Evolutionary conservation across 2,329 filamentous ascomycete species (phyloP).

Genomic region (Phaeophleospora eucalypticola): DNA sequence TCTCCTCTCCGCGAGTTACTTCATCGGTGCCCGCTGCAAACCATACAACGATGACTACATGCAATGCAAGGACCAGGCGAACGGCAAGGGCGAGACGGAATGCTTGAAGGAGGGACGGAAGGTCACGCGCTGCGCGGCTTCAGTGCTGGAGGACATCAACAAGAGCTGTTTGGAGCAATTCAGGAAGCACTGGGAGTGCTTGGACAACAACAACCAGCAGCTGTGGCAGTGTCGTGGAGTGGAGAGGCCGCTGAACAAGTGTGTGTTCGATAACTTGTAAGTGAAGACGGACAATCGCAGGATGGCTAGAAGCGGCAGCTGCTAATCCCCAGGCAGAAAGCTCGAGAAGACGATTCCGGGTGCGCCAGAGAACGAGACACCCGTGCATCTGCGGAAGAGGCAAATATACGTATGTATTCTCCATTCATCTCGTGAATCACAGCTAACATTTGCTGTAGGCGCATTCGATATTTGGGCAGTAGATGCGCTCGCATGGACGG

Average conservation of each 20-base stretch:
- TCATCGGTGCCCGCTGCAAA: slow-evolving; percentile 93
- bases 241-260: slow-evolving; percentile 90
- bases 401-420: slow-evolving; percentile 35
- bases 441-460: slow-evolving; percentile 3
- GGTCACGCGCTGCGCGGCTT: slow-evolving; percentile 92
- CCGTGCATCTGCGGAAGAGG: slow-evolving; percentile 46
- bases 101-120: slow-evolving; percentile 95
- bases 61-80: slow-evolving; percentile 96
- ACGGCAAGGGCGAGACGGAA: slow-evolving; percentile 84
- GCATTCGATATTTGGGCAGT: slow-evolving; percentile 12
- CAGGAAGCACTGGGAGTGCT: slow-evolving; percentile 87
- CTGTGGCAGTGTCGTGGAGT: slow-evolving; percentile 88
- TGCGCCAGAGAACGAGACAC: slow-evolving; percentile 45
- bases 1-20: slow-evolving; percentile 86
- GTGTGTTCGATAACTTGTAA: slow-evolving; percentile 93
- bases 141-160: slow-evolving; percentile 96
- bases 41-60: slow-evolving; percentile 99
- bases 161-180: slow-evolving; percentile 89
- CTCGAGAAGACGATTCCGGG: slow-evolving; percentile 52
- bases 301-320: neutral
- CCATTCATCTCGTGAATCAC: neutral
- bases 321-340: slow-evolving; percentile 34
- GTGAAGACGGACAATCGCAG: slow-evolving; percentile 33
- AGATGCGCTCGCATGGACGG: neutral
- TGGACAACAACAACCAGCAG: slow-evolving; percentile 97